Base-by-base conservation (phyloP, 352 stramenopile genomes). In the Globisporangium sylvaticum region DNA sequence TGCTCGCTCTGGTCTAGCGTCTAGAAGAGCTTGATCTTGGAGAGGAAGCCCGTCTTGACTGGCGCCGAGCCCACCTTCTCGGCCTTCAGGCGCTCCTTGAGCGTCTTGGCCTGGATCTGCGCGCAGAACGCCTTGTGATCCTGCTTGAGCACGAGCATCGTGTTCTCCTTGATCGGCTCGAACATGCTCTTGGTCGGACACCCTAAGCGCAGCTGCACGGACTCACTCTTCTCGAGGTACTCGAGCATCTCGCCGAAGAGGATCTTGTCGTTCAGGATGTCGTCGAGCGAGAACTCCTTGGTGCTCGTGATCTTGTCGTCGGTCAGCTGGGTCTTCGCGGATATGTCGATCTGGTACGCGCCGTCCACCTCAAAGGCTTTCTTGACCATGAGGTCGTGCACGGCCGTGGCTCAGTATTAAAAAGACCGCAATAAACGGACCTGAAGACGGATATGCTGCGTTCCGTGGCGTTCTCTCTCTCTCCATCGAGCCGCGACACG, bases 171-270 rank as follows among this genome's bases (percentile, higher is more conserved):
- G 70, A 94, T 90, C 24, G 86, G 81, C 68, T 92, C 81, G 58
- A 95, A 95, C 83, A 92, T 95, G 62, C 72, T 79, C 70, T 89
- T 88, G 42, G 78, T 89, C 10, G 84, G 84, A 65, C 87, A 93
- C 22, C 87, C 84, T 7, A 95, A 79, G n/a, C 83, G 81, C 22
- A 91, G 72, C 67, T 92, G 84, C 60, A 92, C 87, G 9, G 83
- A 91, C 65, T 94, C 64, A 94, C 86, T 92, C 58, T 94, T 94
- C 63, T 92, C 83, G 55, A 94, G 79, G 72, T 92, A 94, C 64
- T 91, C 82, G 65, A 92, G 82, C 83, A 94, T 91, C 69, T 94
- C 86, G 46, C 70, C 74, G 67, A 94, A 94, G 14, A 92, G 70
- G 58, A 92, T 90, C 72, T 89, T 90, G 75, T 94, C 86, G 52